phyloP scores from a whole-genome alignment of 2,329 filamentous ascomycete genomes.

The Cladophialophora bantiana region DNA sequence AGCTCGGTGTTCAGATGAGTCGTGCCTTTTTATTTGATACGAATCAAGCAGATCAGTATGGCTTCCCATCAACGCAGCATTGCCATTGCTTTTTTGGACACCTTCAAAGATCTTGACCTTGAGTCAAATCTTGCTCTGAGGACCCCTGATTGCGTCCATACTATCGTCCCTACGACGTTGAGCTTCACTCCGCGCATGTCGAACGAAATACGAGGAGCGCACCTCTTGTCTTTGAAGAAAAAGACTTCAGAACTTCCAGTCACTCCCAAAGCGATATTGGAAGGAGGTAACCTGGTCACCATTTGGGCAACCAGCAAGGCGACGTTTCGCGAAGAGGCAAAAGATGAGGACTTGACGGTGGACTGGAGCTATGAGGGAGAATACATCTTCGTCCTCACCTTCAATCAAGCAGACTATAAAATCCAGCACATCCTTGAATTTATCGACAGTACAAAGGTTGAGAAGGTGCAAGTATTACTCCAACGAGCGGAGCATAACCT shows the following conservation, averaged over 20 bases:
- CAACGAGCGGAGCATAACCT: background rate
- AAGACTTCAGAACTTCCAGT: constrained; percentile 32
- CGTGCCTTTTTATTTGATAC: background rate
- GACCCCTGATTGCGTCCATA: constrained; percentile 21
- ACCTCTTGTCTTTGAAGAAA: constrained; percentile 24
- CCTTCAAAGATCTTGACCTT: constrained; percentile 26
- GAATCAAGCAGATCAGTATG: background rate
- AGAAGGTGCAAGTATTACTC: background rate
- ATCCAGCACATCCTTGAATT: constrained; percentile 45
- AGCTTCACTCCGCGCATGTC: constrained; percentile 7
- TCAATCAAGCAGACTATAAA: constrained; percentile 43
- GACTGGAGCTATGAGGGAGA: constrained; percentile 45
- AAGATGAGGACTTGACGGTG: constrained; percentile 32
- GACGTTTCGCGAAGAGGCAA: constrained; percentile 42
- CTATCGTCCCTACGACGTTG: constrained; percentile 25
- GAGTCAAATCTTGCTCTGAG: constrained; percentile 19
- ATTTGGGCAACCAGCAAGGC: constrained; percentile 43
- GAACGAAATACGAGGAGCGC: constrained; percentile 27
- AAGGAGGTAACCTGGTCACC: constrained; percentile 39
- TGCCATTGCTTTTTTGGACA: constrained; percentile 28
- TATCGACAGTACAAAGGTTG: constrained; percentile 43
- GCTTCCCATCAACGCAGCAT: constrained; percentile 12
- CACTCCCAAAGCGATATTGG: constrained; percentile 31
- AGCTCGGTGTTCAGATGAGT: background rate
- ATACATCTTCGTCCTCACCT: constrained; percentile 45